Conservation (phyloP, 805 yeast genomes). For the Kazachstania psychrophila region DNA sequence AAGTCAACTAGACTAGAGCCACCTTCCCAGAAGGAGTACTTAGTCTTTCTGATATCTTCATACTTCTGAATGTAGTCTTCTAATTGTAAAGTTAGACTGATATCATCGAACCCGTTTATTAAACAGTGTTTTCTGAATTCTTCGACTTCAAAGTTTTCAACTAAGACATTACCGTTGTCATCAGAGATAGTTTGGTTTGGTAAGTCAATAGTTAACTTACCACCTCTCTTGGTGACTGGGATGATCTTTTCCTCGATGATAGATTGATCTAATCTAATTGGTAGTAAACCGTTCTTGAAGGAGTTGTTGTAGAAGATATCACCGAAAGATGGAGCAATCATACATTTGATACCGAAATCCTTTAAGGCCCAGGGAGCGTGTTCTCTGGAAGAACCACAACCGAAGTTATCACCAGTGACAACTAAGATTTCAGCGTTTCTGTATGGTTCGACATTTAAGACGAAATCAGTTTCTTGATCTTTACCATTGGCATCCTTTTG, state of each 20-base stretch:
- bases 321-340: constrained; percentile 97
- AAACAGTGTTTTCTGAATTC: constrained; percentile 90
- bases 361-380: constrained; percentile 99
- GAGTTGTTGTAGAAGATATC: constrained; percentile 97
- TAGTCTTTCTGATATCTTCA: constrained; percentile 67
- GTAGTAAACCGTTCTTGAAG: constrained; percentile 89
- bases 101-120: constrained; percentile 91
- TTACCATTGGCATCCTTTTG: constrained; percentile 59
- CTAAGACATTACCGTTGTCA: constrained; percentile 60
- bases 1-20: constrained; percentile 55
- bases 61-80: constrained; percentile 65
- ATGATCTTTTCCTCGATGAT: constrained; percentile 60
- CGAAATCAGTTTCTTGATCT: constrained; percentile 79
- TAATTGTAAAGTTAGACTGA: constrained; percentile 88
- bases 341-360: constrained; percentile 92
- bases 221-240: constrained; percentile 72
- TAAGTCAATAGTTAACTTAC: constrained; percentile 65
- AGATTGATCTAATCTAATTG: constrained; percentile 81
- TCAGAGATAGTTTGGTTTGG: constrained; percentile 73
- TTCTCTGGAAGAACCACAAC: constrained; percentile 98
- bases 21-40: constrained; percentile 87
- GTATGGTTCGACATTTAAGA: constrained; percentile 78
- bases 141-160: constrained; percentile 80
- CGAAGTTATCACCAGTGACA: constrained; percentile 94
- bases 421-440: constrained; percentile 71